Evolutionary conservation across 1,284 basidiomycete species (phyloP).

Genomic region (Melampsora allii-populina): DNA sequence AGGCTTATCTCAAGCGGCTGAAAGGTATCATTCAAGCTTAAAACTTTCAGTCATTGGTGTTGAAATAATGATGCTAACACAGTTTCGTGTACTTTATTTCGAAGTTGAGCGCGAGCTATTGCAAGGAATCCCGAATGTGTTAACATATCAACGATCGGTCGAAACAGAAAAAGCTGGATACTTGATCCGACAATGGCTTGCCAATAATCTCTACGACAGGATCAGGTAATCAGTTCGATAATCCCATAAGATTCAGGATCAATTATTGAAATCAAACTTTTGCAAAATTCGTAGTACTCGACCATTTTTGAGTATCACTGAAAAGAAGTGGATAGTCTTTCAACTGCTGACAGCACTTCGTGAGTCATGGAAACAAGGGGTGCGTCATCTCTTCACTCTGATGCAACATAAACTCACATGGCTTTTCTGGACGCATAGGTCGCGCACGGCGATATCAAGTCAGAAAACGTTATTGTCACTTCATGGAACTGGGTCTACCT

Average conservation of each 20-base stretch:
- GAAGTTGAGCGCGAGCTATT: constrained; percentile 72
- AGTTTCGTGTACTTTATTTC: not conserved
- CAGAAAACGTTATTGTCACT: constrained; percentile 93
- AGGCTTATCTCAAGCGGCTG: constrained; percentile 65
- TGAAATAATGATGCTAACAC: not conserved
- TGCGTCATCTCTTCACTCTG: constrained; percentile 47
- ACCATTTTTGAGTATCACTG: constrained; percentile 82
- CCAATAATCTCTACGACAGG: constrained; percentile 92
- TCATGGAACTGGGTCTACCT: constrained; percentile 94
- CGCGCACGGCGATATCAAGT: constrained; percentile 96
- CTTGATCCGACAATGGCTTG: constrained; percentile 89
- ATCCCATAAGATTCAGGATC: not conserved
- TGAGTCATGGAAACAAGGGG: constrained; percentile 70
- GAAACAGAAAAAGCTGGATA: constrained; percentile 97
- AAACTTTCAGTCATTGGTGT: not conserved
- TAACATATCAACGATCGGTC: constrained; percentile 82
- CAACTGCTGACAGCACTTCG: constrained; percentile 82
- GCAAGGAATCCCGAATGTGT: constrained; percentile 78
- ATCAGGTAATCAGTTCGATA: constrained; percentile 68
- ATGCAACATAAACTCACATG: not conserved
- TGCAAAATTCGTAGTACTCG: constrained; percentile 65
- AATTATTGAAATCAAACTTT: not conserved
- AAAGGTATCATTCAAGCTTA: constrained; percentile 59
- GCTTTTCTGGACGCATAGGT: constrained; percentile 57
- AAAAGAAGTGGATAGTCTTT: constrained; percentile 98